Conservation (phyloP, 805 yeast genomes). For the Pichia nanzhaoensis region DNA sequence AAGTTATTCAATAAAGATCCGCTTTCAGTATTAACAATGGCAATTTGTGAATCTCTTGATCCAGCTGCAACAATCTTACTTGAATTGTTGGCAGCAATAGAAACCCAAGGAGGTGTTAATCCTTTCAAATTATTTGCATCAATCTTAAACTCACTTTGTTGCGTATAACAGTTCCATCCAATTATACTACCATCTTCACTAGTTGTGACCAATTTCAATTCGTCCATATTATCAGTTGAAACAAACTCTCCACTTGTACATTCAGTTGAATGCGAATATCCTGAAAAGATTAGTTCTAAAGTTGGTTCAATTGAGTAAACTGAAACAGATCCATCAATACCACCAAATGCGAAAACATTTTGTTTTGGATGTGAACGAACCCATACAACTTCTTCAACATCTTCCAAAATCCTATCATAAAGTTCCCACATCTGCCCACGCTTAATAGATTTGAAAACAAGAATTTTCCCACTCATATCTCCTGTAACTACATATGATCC, state of each 20-base stretch:
- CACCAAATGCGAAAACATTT: slow-evolving; percentile 82
- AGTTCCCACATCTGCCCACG: slow-evolving; percentile 81
- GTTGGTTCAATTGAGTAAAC: slow-evolving; percentile 68
- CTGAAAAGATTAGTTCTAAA: slow-evolving; percentile 66
- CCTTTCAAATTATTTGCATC: slow-evolving; percentile 65
- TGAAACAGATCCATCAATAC: slow-evolving; percentile 91
- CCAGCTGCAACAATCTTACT: slow-evolving; percentile 64
- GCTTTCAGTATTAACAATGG: slow-evolving; percentile 65
- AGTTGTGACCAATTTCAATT: slow-evolving; percentile 60
- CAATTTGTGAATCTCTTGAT: slow-evolving; percentile 79
- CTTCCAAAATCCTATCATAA: slow-evolving; percentile 43
- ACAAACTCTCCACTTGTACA: slow-evolving; percentile 77
- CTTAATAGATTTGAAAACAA: slow-evolving; percentile 62
- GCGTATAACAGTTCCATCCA: slow-evolving; percentile 85
- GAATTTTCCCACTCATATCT: slow-evolving; percentile 88
- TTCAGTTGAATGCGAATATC: slow-evolving; percentile 74
- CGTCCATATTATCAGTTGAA: slow-evolving; percentile 48
- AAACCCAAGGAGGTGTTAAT: slow-evolving; percentile 81
- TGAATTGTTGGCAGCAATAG: slow-evolving; percentile 45
- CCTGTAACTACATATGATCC: slow-evolving; percentile 82
- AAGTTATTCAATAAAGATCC: slow-evolving; percentile 66
- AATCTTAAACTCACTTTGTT: slow-evolving; percentile 60
- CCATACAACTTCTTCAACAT: slow-evolving; percentile 89
- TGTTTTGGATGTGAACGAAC: slow-evolving; percentile 71
- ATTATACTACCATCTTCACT: slow-evolving; percentile 84